Evolutionary conservation across 352 stramenopile genomes (phyloP).

Genomic region (Poterioochromonas sp.): DNA sequence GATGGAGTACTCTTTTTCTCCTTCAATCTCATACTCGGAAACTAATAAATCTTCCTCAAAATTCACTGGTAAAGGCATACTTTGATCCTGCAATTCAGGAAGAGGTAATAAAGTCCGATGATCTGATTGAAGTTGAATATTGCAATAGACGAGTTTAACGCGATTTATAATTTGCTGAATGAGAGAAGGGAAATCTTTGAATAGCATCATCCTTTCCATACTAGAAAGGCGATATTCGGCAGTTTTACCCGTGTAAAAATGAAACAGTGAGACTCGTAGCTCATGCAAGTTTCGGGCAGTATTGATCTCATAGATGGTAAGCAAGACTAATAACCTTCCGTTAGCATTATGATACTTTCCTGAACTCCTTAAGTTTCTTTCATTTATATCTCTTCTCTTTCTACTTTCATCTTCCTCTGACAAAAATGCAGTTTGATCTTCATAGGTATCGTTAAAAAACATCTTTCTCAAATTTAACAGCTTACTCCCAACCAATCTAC

Average conservation of each 20-base stretch:
- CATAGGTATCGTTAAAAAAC: no score
- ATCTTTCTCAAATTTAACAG: background rate
- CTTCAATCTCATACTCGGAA: background rate
- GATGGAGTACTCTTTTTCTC: background rate
- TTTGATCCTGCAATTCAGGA: no score
- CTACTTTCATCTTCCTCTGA: no score
- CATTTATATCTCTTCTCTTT: no score
- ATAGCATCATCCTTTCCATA: background rate
- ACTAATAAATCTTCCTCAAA: no score
- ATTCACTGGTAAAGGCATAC: no score
- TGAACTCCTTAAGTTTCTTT: no score
- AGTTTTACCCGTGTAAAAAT: background rate
- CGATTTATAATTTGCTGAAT: background rate
- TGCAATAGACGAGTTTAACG: background rate
- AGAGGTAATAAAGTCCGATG: no score
- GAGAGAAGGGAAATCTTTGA: background rate
- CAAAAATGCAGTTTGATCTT: no score
- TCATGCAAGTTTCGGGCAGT: background rate
- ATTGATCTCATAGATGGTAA: conserved; percentile 6
- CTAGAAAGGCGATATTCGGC: background rate
- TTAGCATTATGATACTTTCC: no score
- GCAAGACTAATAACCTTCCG: background rate
- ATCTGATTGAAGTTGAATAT: background rate
- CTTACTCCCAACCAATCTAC: background rate
- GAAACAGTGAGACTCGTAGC: background rate